These are phyloP conservation scores for Saprolegnia parasitica DNA, from an alignment of 352 stramenopile species.

Conservation along the genomic window DNA sequence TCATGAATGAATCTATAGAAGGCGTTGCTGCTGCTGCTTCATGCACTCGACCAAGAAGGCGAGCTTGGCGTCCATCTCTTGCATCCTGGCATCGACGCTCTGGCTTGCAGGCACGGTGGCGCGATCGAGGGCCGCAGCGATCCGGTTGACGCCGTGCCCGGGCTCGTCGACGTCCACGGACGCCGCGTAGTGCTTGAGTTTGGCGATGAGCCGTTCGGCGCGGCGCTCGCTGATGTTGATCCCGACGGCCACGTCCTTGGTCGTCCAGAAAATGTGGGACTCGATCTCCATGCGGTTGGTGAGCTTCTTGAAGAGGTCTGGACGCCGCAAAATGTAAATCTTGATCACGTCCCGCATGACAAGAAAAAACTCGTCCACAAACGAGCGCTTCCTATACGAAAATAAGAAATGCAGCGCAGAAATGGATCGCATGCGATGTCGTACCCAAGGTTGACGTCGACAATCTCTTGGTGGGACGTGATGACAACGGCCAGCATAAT, in stretches of 20 bases:
- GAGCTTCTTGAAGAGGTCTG: slow-evolving; percentile 1
- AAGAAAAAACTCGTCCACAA: neutral
- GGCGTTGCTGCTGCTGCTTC: neutral
- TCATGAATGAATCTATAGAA: too few relatives aligned
- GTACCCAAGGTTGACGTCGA: neutral
- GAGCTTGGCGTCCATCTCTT: neutral
- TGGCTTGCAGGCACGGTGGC: too few relatives aligned
- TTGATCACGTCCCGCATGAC: slow-evolving; percentile 1
- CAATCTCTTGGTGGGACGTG: slow-evolving; percentile 12
- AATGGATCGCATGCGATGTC: neutral
- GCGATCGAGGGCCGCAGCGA: neutral
- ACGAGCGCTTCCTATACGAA: slow-evolving; percentile 2
- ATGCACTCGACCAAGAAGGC: neutral
- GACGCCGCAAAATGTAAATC: neutral
- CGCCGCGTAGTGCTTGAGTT: slow-evolving; percentile 3
- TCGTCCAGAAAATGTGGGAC: neutral
- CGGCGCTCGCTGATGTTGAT: neutral
- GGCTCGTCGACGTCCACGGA: neutral
- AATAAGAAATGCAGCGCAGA: neutral
- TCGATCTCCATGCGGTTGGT: slow-evolving; percentile 5
- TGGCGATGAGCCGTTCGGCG: neutral
- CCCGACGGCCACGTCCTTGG: neutral
- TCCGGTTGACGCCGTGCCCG: neutral
- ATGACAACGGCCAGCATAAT: slow-evolving; percentile 67
- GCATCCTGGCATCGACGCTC: neutral